Evolutionary conservation across 2,329 filamentous ascomycete genomes (phyloP), one percentile per base, ranked within the genome.

Genomic region (Xylaria sp.): DNA sequence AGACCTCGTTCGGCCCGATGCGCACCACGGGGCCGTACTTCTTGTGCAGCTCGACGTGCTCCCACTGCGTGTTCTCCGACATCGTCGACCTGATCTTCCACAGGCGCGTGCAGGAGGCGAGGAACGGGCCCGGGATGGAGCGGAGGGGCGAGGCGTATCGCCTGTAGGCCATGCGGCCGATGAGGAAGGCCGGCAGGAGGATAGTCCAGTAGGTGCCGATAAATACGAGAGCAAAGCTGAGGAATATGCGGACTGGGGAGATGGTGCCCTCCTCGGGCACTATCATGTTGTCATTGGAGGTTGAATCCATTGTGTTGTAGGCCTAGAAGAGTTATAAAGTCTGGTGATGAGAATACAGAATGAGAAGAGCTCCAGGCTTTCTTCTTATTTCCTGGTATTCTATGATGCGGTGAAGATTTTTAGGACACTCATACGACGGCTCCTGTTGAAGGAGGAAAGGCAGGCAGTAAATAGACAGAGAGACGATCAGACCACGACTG

Each of bases 1-100:
- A 84, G 3, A 86, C 79, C 74, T 86, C 84, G 72, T 84, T 78
- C 5, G 84, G 84, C 1, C 81, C 82, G 52, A 85, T 83, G n/a
- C 85, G 82, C 62, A 87, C 83, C 5, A 87, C 74, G 15, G 83
- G 82, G 1, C 84, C 84, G 72, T 86, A 85, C 71, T 79, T 80
- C 25, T 75, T 73, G 76, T 86, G 84, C 3, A 86, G 77, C 1
- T 76, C 81, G 60, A 85, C 79, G 73, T 84, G 81, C 6, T 84
- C 76, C 48, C 80, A 77, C 58, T 85, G 81, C 2, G 83, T 84
- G 52, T 74, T 78, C n/a, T 81, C 80, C 0, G 77, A 77, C 1
- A 78, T 76, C 3, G 80, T 81, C 1, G 81, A 84, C 32, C 74
- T 37, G 34, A 83, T 72, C 66, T 83, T 84, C 82, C 82, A 84